Evolutionary conservation across 495 filamentous ascomycete genomes (phyloP).

Genomic region (Talaromyces proteolyticus): DNA sequence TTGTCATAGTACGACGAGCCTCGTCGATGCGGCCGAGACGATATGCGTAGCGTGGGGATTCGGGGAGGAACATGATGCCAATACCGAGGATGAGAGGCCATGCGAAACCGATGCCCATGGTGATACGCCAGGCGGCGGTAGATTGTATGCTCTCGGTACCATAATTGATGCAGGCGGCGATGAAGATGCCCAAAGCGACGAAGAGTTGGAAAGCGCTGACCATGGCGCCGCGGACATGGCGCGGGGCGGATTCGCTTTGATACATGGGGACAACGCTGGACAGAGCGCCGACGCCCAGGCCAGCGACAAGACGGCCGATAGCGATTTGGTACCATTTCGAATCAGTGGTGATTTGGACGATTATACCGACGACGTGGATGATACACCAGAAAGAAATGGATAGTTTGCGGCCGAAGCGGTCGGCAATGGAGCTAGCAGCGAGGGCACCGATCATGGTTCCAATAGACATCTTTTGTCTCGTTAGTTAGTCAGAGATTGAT

Average conservation of each 20-base stretch:
- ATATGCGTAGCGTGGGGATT: constrained; percentile 67
- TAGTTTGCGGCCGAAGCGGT: constrained; percentile 46
- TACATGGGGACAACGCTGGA: constrained; percentile 71
- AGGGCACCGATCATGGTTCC: constrained; percentile 68
- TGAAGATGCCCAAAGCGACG: constrained; percentile 81
- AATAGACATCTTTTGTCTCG: constrained; percentile 43
- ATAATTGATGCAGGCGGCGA: constrained; percentile 76
- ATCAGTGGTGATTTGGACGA: constrained; percentile 58
- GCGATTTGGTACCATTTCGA: constrained; percentile 49
- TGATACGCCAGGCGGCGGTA: constrained; percentile 69
- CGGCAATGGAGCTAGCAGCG: constrained; percentile 50
- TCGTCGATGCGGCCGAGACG: constrained; percentile 58
- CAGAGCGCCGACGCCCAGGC: constrained; percentile 64
- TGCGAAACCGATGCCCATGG: constrained; percentile 73
- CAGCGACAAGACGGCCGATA: constrained; percentile 53
- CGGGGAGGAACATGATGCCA: constrained; percentile 66
- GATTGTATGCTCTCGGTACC: constrained; percentile 53
- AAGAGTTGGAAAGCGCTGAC: constrained; percentile 78
- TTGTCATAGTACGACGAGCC: constrained; percentile 62
- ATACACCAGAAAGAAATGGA: constrained; percentile 52
- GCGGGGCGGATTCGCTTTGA: constrained; percentile 62
- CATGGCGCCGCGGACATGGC: constrained; percentile 60
- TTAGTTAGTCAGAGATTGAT: constrained; percentile 4
- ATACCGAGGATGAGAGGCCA: constrained; percentile 68
- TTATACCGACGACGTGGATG: constrained; percentile 62